Evolutionary conservation across 331 rosid species (phyloP).

Genomic region (Prunus yedoensis): DNA sequence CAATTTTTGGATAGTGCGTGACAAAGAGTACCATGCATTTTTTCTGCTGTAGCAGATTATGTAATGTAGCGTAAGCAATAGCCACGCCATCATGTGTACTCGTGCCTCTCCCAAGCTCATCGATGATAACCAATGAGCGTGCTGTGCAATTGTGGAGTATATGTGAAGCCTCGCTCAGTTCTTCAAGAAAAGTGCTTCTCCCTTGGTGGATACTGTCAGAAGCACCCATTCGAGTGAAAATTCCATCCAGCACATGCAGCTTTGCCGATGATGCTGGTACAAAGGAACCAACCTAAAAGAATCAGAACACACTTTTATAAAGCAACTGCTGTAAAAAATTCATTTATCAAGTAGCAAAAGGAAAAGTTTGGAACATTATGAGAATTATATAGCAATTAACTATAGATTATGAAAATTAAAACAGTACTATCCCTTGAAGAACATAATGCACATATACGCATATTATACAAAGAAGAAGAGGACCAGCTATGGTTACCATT

Average conservation of each 20-base stretch:
- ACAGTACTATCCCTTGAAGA: background rate
- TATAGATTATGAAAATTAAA: background rate
- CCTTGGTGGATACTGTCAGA: constrained; percentile 94
- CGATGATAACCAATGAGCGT: constrained; percentile 75
- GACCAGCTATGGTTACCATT: background rate
- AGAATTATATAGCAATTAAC: background rate
- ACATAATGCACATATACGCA: background rate
- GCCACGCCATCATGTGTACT: constrained; percentile 97
- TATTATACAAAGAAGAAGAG: background rate
- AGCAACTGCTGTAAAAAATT: constrained; percentile 18
- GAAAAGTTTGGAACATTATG: constrained; percentile 2
- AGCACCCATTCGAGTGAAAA: constrained; percentile 96
- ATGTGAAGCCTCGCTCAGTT: constrained; percentile 75
- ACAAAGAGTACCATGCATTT: constrained; percentile 84
- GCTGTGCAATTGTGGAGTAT: constrained; percentile 69
- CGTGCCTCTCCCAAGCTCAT: constrained; percentile 99
- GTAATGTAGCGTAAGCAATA: constrained; percentile 83
- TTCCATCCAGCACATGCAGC: constrained; percentile 74
- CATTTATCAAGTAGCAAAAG: constrained; percentile 10
- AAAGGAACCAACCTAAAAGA: constrained; percentile 85
- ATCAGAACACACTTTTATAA: constrained; percentile 39
- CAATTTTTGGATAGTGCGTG: constrained; percentile 88
- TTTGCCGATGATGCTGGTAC: constrained; percentile 90
- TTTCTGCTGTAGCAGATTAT: constrained; percentile 66
- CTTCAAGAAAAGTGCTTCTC: constrained; percentile 94